These are phyloP conservation scores for Candida insectorum DNA, from an alignment of 805 yeast species.

Conservation along the genomic window DNA sequence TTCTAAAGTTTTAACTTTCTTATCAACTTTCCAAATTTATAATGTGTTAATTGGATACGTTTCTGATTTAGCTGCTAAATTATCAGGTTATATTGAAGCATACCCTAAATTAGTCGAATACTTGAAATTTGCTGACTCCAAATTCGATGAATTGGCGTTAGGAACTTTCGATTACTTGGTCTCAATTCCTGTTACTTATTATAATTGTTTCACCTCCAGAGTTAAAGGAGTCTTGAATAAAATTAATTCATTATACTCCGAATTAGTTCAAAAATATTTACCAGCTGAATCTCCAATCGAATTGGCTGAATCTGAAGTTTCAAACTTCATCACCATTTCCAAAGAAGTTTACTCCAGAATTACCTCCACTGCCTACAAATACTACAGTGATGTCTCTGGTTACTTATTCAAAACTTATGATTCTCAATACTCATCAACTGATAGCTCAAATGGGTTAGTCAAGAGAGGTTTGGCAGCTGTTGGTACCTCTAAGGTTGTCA, in stretches of 20 bases:
- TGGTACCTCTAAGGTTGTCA: slow-evolving; percentile 5
- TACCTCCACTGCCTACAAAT: slow-evolving; percentile 22
- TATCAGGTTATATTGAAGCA: slow-evolving; percentile 20
- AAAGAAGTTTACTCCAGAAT: slow-evolving; percentile 17
- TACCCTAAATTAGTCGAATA: slow-evolving; percentile 16
- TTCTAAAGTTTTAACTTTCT: slow-evolving; percentile 16
- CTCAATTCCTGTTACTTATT: slow-evolving; percentile 5
- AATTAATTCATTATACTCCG: slow-evolving; percentile 9
- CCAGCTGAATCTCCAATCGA: slow-evolving; percentile 27
- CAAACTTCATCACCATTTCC: slow-evolving; percentile 18
- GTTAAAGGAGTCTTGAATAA: neutral
- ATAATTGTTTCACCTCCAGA: neutral
- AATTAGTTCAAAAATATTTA: slow-evolving; percentile 18
- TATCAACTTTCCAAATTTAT: slow-evolving; percentile 24
- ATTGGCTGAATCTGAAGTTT: slow-evolving; percentile 15
- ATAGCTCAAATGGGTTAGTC: too few relatives aligned
- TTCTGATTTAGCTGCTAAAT: slow-evolving; percentile 17
- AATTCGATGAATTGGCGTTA: slow-evolving; percentile 21
- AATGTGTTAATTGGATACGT: slow-evolving; percentile 21
- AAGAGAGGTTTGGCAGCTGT: slow-evolving; percentile 16
- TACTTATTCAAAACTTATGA: slow-evolving; percentile 32
- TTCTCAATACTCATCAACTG: slow-evolving; percentile 32
- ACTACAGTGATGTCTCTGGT: slow-evolving; percentile 14
- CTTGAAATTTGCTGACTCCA: slow-evolving; percentile 20
- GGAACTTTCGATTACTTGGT: slow-evolving; percentile 17